Percentiles rank a stretch among this genome's conserved stretches.
These are phyloP conservation scores for Pseudogymnoascus sp. DNA, from an alignment of 2,329 filamentous ascomycete genomes.

Conservation along the genomic window DNA sequence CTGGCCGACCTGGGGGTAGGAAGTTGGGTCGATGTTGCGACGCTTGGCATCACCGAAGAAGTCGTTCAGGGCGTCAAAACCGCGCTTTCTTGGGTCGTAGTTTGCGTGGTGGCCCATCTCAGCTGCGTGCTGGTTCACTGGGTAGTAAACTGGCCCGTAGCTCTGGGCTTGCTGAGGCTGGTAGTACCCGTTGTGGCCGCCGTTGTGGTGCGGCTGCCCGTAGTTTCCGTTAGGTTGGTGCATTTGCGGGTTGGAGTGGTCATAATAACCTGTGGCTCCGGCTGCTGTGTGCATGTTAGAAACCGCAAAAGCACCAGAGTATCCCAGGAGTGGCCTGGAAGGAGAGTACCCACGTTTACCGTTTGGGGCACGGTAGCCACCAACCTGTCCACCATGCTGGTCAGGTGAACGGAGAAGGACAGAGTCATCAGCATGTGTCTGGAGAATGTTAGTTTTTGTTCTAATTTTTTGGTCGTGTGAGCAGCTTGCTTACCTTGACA, in stretches of 20 bases:
- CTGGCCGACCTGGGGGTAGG: slow-evolving; percentile 87
- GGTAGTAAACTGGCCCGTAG: slow-evolving; percentile 74
- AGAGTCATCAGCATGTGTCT: slow-evolving; percentile 92
- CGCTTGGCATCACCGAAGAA: slow-evolving; percentile 93
- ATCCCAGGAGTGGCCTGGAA: slow-evolving; percentile 9
- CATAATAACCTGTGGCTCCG: slow-evolving; percentile 44
- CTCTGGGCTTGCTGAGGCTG: slow-evolving; percentile 52
- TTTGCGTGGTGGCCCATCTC: slow-evolving; percentile 55
- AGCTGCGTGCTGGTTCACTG: slow-evolving; percentile 55
- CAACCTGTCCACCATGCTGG: slow-evolving; percentile 24
- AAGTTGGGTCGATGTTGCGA: slow-evolving; percentile 77
- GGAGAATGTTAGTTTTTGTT: slow-evolving; percentile 19
- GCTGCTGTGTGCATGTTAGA: slow-evolving; percentile 30
- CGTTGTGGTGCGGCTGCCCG: slow-evolving; percentile 47
- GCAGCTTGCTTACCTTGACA: slow-evolving; percentile 60
- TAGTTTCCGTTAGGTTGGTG: slow-evolving; percentile 45
- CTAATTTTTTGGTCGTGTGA: slow-evolving; percentile 1
- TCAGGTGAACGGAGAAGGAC: slow-evolving; percentile 47
- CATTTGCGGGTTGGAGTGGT: slow-evolving; percentile 54
- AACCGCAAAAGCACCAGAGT: slow-evolving; percentile 21
- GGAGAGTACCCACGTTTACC: slow-evolving; percentile 42
- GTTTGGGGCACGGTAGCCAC: slow-evolving; percentile 45
- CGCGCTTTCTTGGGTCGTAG: slow-evolving; percentile 72
- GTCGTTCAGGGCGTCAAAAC: slow-evolving; percentile 83
- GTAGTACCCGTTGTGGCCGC: slow-evolving; percentile 42